Evolutionary conservation across 2,329 filamentous ascomycete genomes (phyloP), one percentile per base, ranked within the genome.

Genomic region (Zasmidium citrigriseum): DNA sequence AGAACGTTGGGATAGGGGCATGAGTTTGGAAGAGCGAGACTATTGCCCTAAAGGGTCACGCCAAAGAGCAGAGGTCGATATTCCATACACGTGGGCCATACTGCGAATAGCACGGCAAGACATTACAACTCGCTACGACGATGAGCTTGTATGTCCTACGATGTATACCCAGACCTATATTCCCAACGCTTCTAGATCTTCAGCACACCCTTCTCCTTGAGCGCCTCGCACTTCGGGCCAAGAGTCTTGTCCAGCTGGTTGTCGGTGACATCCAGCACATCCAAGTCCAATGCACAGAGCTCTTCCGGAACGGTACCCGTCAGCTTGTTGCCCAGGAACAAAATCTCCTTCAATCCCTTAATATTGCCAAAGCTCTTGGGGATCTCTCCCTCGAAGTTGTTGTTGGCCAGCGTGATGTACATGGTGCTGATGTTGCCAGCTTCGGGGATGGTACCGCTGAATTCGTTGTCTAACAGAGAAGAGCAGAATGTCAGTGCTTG

Each of bases 401-500:
- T 63, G 61, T 57, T 57, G 16, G 53, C 51, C 14, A 60, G 23
- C 21, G 52, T 54, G 23, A 60, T 46, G 52, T 58, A 57, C 7
- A 21, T 1, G 5, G 52, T 46, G 22, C 22, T 52, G 29, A 56
- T 60, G 44, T 52, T 52, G 14, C 52, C 38, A 29, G 47, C 27
- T 20, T 55, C 52, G n/a, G 61, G 61, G 20, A 63, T 53, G 1
- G 52, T 45, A 20, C 61, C 61, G n/a, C 52, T 47, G 58, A 63
- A 58, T 1, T 55, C 38, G 52, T 63, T 63, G 46, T 63, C 29
- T n/a, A n/a, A n/a, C n/a, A n/a, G n/a, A n/a, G n/a, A n/a, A n/a
- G n/a, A n/a, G n/a, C n/a, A n/a, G n/a, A n/a, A n/a, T n/a, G n/a
- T n/a, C n/a, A n/a, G n/a, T n/a, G n/a, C n/a, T n/a, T n/a, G n/a